These are phyloP conservation scores for Sporisorium exsertum DNA, from an alignment of 1,284 basidiomycete genomes.

Conservation along the genomic window DNA sequence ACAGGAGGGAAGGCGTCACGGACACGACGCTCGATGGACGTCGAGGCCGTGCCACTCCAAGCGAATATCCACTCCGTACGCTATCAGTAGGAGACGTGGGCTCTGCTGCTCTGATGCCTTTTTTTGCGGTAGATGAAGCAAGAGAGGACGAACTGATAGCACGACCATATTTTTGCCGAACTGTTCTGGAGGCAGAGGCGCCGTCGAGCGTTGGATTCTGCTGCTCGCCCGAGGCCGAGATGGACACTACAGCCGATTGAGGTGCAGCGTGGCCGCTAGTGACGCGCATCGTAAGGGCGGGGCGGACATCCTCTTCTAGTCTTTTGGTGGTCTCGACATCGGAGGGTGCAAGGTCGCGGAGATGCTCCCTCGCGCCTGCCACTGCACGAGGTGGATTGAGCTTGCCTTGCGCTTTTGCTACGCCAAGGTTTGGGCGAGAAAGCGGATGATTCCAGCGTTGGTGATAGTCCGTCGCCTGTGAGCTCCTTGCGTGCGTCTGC, in stretches of 20 bases:
- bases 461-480: not conserved
- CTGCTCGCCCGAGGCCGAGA: conserved; percentile 21
- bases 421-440: not conserved
- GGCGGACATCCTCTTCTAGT: conserved; percentile 17
- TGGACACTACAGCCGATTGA: conserved; percentile 16
- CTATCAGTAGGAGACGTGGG: conserved; percentile 26
- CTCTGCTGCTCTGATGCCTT: conserved; percentile 3
- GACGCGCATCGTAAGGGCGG: conserved; percentile 24
- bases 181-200: conserved; percentile 7
- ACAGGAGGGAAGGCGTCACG: conserved; percentile 36
- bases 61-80: conserved; percentile 18
- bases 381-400: not conserved
- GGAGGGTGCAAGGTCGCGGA: conserved; percentile 25
- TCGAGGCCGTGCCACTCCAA: conserved; percentile 16
- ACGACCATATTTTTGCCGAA: conserved; percentile 23
- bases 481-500: not conserved
- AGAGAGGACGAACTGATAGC: conserved; percentile 15
- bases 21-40: conserved; percentile 43
- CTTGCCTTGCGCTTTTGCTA: not conserved
- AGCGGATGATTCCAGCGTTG: not conserved
- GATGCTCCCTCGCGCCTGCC: conserved; percentile 3
- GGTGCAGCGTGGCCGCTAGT: conserved; percentile 21
- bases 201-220: not conserved
- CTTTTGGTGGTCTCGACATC: conserved; percentile 26
- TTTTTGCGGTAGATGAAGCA: not conserved